A percentile compares a stretch with the other conserved stretches of the same genome.
Conservation (phyloP, 169 alveolate species). For the Eimeria necatrix region DNA sequence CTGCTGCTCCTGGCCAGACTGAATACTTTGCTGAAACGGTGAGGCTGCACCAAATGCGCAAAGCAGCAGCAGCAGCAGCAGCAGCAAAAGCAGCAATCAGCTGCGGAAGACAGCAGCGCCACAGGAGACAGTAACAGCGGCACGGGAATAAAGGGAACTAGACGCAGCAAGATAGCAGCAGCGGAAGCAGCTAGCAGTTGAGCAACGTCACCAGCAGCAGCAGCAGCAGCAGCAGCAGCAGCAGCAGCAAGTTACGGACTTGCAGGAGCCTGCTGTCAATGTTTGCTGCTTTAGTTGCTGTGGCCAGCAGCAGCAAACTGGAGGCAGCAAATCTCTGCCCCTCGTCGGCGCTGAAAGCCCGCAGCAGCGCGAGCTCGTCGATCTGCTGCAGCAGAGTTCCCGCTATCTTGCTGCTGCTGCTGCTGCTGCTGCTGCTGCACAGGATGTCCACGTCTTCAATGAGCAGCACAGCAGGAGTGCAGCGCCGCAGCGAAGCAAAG, state of each 20-base stretch:
- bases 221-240: slow-evolving; percentile 44
- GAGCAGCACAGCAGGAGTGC: slow-evolving; percentile 34
- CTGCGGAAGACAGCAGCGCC: neutral
- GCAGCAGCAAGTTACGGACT: neutral
- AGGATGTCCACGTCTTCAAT: slow-evolving; percentile 48
- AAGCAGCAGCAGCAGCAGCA: slow-evolving; percentile 26
- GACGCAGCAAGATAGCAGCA: neutral
- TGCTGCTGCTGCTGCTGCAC: slow-evolving; percentile 56
- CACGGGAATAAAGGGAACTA: neutral
- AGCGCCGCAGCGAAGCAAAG: neutral
- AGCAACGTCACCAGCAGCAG: neutral
- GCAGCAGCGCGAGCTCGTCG: slow-evolving; percentile 8
- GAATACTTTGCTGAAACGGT: neutral
- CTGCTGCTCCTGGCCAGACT: neutral
- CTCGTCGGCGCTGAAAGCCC: slow-evolving; percentile 34
- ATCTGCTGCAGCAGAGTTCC: slow-evolving; percentile 55
- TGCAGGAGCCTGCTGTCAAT: slow-evolving; percentile 11
- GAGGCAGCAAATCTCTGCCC: neutral
- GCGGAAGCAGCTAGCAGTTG: neutral
- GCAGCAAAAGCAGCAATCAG: neutral
- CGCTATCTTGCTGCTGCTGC: slow-evolving; percentile 40
- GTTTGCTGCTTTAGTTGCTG: neutral
- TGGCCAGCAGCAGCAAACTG: slow-evolving; percentile 40
- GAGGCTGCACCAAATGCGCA: slow-evolving; percentile 44
- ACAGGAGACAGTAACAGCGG: neutral